Base-by-base conservation (phyloP, 1,139 yeast species). In the Kurtzmaniella quercitrusa region DNA sequence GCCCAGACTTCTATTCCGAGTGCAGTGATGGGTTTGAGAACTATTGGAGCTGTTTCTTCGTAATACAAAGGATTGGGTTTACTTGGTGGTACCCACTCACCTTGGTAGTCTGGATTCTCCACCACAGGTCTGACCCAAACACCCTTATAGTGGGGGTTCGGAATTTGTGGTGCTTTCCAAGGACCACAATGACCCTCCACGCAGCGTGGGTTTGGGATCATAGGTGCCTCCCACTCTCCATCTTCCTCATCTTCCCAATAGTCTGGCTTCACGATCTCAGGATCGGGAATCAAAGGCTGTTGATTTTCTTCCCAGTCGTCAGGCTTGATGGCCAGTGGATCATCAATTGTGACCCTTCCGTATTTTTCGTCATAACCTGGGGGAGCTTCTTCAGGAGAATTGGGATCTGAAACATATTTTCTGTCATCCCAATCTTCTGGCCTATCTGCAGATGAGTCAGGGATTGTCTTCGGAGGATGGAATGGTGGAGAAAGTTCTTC, bases 1-100 rank as follows among this genome's bases (percentile, higher is more conserved):
- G 94, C 80, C 96, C 96, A 89, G 50, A 89, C 70, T 61, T 91
- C 98, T 58, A 91, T 86, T 3, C 96, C 96, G 42, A 91, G 55
- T 7, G 86, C 95, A 21, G 89, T 93, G 52, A 89, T 79, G 35
- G 81, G 76, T 52, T 78, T 84, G 49, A 88, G 64, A 50, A 80
- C 69, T 3, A 84, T 68, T 8, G 95, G 93, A 6, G 57, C 63
- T 2, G 47, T 46, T 53, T 82, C 88, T 52, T 80, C 82, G 52
- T 63, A 80, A 63, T 75, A 86, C 35, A 76, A 69, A 5, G 96
- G 95, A 58, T 89, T 89, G 23, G 79, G 63, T 45, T 86, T 76
- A 53, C 53, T 58, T 44, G 76, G 73, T 33, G 95, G 93, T n/a
- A 59, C 49, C 96, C 96, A 89, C 47, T 65, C 77, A 18, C 97